Conservation (phyloP, 495 filamentous ascomycete genomes). For the Podospora conica region DNA sequence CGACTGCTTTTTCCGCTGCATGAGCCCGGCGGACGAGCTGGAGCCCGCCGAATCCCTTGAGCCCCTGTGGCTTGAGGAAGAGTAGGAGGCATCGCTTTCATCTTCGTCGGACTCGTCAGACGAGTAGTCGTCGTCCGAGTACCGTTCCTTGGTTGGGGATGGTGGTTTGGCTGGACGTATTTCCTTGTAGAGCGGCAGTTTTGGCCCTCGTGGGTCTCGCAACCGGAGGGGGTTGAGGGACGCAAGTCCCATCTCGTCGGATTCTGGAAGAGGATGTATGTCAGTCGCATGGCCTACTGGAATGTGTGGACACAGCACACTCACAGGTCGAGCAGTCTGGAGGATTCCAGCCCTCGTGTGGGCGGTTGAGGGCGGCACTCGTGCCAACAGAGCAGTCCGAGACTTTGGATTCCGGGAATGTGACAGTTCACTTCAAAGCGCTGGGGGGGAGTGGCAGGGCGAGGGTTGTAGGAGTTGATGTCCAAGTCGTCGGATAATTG, state of each 20-base stretch:
- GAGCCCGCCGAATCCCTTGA: constrained; percentile 50
- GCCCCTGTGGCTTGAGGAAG: constrained; percentile 34
- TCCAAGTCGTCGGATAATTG: neutral
- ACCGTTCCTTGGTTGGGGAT: constrained; percentile 36
- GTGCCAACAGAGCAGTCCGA: neutral
- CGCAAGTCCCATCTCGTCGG: constrained; percentile 24
- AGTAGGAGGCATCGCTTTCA: constrained; percentile 36
- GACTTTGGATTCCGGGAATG: neutral
- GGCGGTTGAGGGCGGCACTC: neutral
- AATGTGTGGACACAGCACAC: neutral
- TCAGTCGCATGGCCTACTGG: neutral
- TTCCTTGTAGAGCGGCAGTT: constrained; percentile 41
- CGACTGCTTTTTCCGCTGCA: constrained; percentile 43
- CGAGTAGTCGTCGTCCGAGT: constrained; percentile 39
- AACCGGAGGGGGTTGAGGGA: constrained; percentile 28
- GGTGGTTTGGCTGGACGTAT: constrained; percentile 15
- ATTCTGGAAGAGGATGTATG: neutral
- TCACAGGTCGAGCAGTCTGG: neutral
- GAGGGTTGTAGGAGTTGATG: no score
- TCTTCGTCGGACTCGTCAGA: constrained; percentile 39
- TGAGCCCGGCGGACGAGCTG: constrained; percentile 43
- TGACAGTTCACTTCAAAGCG: neutral
- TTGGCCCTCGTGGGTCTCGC: constrained; percentile 30
- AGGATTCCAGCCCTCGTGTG: neutral
- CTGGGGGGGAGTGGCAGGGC: neutral